Evolutionary conservation across 2,329 filamentous ascomycete genomes (phyloP).

Genomic region (Beauveria pseudobassiana): DNA sequence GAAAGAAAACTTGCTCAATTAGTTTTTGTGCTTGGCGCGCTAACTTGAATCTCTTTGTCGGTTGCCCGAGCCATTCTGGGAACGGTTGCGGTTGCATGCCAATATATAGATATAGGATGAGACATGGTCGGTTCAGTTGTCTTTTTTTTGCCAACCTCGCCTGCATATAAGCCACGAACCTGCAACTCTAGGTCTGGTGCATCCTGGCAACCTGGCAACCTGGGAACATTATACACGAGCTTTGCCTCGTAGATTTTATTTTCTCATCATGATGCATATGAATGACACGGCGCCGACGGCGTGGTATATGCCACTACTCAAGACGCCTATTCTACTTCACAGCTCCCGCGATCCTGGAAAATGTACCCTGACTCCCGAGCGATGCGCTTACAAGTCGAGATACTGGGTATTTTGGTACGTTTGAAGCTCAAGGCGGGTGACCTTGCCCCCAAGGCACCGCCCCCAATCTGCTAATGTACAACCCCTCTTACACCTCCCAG

Average conservation of each 20-base stretch:
- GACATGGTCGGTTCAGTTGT: background rate
- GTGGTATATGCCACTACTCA: slow-evolving; percentile 13
- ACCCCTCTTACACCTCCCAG: background rate
- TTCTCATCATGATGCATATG: slow-evolving; percentile 2
- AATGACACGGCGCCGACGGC: background rate
- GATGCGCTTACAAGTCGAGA: slow-evolving; percentile 38
- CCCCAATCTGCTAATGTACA: background rate
- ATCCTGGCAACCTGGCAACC: background rate
- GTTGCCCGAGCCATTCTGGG: background rate
- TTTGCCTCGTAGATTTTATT: background rate
- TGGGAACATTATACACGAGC: background rate
- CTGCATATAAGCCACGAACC: too few species aligned
- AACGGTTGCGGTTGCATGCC: background rate
- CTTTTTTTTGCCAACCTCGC: background rate
- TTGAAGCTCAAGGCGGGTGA: background rate
- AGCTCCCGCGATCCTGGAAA: slow-evolving; percentile 13
- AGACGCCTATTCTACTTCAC: slow-evolving; percentile 11
- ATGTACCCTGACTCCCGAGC: slow-evolving; percentile 30
- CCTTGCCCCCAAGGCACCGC: too few species aligned
- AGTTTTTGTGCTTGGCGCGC: background rate
- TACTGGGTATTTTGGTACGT: slow-evolving; percentile 41
- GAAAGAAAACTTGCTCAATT: slow-evolving; percentile 8
- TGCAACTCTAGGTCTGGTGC: too few species aligned
- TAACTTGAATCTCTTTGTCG: background rate
- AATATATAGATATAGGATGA: background rate